These are phyloP conservation scores for Macrophomina phaseolina DNA, from an alignment of 2,329 filamentous ascomycete species.

Conservation along the genomic window DNA sequence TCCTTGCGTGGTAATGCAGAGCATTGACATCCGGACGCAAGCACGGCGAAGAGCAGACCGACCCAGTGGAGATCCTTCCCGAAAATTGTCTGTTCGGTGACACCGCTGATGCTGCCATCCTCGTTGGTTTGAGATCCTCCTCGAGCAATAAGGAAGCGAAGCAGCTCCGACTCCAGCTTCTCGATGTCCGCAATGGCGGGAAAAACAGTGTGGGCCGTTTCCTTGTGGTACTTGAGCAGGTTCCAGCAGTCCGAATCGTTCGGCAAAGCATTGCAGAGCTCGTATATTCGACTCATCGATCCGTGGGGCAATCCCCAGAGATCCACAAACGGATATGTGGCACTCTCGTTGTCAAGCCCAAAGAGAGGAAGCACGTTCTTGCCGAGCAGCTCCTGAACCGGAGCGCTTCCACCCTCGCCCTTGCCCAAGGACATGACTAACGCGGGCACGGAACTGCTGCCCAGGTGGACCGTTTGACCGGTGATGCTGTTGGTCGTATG, in stretches of 20 bases:
- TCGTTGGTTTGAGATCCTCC: conserved; percentile 47
- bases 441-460: conserved; percentile 66
- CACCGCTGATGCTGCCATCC: conserved; percentile 47
- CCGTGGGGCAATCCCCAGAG: conserved; percentile 66
- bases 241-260: conserved; percentile 63
- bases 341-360: conserved; percentile 67
- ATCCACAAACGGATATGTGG: conserved; percentile 69
- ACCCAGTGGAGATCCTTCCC: conserved; percentile 65
- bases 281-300: conserved; percentile 61
- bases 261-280: conserved; percentile 64
- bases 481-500: conserved; percentile 65
- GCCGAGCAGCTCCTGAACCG: conserved; percentile 63
- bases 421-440: conserved; percentile 60
- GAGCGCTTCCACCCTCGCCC: conserved; percentile 40
- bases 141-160: conserved; percentile 60
- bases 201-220: conserved; percentile 65
- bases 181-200: conserved; percentile 64
- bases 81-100: conserved; percentile 62
- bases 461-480: conserved; percentile 66
- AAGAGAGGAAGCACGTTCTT: conserved; percentile 66
- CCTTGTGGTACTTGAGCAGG: conserved; percentile 63
- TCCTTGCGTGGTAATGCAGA: conserved; percentile 64
- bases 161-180: conserved; percentile 60
- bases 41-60: conserved; percentile 64
- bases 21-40: conserved; percentile 68